Conservation (phyloP, 2,329 filamentous ascomycete species). For the Penicillium sclerotigenum region DNA sequence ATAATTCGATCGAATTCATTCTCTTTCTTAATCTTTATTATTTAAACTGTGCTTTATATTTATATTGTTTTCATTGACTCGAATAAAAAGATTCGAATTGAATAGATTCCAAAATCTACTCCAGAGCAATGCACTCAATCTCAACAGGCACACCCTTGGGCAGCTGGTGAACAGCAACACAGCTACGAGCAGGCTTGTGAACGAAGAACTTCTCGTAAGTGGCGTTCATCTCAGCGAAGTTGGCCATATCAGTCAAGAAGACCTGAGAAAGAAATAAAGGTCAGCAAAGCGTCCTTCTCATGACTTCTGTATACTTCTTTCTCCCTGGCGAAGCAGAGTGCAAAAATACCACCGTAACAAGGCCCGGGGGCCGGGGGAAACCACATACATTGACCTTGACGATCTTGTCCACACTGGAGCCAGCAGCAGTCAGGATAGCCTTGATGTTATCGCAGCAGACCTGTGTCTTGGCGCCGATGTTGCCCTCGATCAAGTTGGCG, state of each 20-base stretch:
- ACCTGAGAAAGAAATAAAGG: conserved; percentile 47
- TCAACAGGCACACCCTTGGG: conserved; percentile 63
- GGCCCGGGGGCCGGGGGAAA: neutral
- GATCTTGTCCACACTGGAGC: conserved; percentile 72
- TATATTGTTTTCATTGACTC: neutral
- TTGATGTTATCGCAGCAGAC: conserved; percentile 75
- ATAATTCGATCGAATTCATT: neutral
- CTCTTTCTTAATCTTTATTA: neutral
- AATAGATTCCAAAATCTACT: conserved; percentile 27
- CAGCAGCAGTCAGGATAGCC: conserved; percentile 78
- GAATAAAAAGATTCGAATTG: neutral
- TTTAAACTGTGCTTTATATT: neutral
- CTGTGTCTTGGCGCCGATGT: conserved; percentile 66
- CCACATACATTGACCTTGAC: conserved; percentile 71
- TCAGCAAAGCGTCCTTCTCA: neutral
- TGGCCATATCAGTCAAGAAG: conserved; percentile 86
- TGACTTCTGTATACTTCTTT: neutral
- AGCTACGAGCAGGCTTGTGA: conserved; percentile 62
- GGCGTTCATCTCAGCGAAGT: conserved; percentile 78
- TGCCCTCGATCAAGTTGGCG: conserved; percentile 61
- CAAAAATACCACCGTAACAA: neutral
- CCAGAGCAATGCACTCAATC: conserved; percentile 62
- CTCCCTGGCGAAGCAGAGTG: neutral
- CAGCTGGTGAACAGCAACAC: conserved; percentile 61
- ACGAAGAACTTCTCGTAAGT: conserved; percentile 68